Evolutionary conservation across 352 stramenopile genomes (phyloP).

Genomic region (Pythium phragmitis): DNA sequence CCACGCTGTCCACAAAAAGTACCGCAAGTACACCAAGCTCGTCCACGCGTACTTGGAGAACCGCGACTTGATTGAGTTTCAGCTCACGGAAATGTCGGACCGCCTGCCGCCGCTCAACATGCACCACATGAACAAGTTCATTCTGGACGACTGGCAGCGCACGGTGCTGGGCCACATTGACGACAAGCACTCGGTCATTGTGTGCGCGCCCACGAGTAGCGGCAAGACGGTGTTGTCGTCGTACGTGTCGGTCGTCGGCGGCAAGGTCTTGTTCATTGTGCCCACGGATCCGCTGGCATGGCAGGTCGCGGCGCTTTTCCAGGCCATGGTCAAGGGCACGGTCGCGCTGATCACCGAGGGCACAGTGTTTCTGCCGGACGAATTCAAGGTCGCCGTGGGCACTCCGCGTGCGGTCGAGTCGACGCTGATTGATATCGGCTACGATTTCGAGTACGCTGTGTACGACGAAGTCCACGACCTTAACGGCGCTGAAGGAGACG

Average conservation of each 20-base stretch:
- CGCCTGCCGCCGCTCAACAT: constrained; percentile 84
- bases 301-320: constrained; percentile 98
- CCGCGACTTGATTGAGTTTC: constrained; percentile 83
- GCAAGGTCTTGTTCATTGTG: constrained; percentile 88
- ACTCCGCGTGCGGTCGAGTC: constrained; percentile 95
- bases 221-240: constrained; percentile 95
- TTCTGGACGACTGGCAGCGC: constrained; percentile 98
- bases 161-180: constrained; percentile 95
- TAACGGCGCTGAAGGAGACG: constrained; percentile 96
- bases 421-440: constrained; percentile 85
- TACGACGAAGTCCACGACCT: constrained; percentile 99
- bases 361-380: constrained; percentile 76
- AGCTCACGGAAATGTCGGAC: constrained; percentile 87
- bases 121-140: constrained; percentile 92
- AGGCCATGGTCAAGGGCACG: constrained; percentile 96
- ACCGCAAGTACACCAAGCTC: constrained; percentile 84
- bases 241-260: constrained; percentile 78
- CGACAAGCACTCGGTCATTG: constrained; percentile 94
- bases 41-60: constrained; percentile 67
- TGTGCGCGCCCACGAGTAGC: constrained; percentile 96
- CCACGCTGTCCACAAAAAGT: constrained; percentile 82
- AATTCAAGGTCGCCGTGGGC: constrained; percentile 93
- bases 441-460: constrained; percentile 97
- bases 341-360: constrained; percentile 95
- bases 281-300: constrained; percentile 98